Percentiles rank a stretch among this genome's conserved stretches.
Conservation (phyloP, 139 green algal genomes). For the Bryopsis sp. region DNA sequence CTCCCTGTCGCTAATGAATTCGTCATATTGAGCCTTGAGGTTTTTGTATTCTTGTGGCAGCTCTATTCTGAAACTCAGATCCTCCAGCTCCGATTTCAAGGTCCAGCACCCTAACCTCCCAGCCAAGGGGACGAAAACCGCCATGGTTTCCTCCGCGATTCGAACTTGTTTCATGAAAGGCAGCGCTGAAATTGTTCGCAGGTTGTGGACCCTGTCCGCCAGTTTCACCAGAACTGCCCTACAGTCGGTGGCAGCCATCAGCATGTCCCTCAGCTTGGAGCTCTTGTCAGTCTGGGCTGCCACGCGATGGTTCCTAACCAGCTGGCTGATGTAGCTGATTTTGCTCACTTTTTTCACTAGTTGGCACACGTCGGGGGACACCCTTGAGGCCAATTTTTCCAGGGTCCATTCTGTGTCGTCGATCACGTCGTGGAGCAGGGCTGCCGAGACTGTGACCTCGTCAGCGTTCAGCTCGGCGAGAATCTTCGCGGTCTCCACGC, state of each 20-base stretch:
- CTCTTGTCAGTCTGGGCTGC: neutral
- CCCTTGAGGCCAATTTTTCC: constrained; percentile 41
- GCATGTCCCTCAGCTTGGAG: constrained; percentile 40
- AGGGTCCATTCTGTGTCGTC: constrained; percentile 34
- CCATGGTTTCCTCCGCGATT: constrained; percentile 60
- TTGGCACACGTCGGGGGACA: constrained; percentile 35
- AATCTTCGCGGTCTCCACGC: constrained; percentile 38
- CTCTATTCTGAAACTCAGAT: constrained; percentile 69
- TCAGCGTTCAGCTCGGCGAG: constrained; percentile 59
- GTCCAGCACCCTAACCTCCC: constrained; percentile 82
- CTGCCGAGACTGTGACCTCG: constrained; percentile 47
- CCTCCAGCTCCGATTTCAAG: constrained; percentile 87
- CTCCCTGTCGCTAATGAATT: neutral
- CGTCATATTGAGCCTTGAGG: constrained; percentile 14
- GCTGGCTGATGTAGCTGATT: constrained; percentile 10
- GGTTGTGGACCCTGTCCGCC: constrained; percentile 62
- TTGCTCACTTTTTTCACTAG: constrained; percentile 30
- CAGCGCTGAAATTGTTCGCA: constrained; percentile 48
- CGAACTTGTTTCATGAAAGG: constrained; percentile 30
- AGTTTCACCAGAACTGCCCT: constrained; percentile 76
- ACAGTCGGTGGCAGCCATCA: constrained; percentile 59
- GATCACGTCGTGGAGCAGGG: constrained; percentile 57
- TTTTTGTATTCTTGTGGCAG: constrained; percentile 37
- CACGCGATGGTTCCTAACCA: neutral
- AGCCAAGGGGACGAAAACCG: constrained; percentile 76